phyloP scores from a whole-genome alignment of 2,329 filamentous ascomycete genomes.

The Stenocarpella maydis region DNA sequence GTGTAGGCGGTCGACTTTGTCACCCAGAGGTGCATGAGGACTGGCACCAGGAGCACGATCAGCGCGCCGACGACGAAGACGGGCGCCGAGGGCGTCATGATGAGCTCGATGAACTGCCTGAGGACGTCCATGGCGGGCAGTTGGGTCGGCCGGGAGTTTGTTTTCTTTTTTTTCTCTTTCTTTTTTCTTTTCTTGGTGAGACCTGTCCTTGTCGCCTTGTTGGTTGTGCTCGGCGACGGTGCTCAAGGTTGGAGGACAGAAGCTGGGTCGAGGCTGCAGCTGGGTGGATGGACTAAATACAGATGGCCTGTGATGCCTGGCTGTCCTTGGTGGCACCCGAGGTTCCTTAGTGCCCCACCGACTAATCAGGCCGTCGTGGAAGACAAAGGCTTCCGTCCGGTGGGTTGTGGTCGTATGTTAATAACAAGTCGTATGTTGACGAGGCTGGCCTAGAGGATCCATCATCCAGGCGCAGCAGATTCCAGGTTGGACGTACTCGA shows the following conservation, averaged over 20 bases:
- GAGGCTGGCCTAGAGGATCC: no score
- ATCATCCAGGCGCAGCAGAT: no score
- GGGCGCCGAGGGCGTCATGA: constrained; percentile 66
- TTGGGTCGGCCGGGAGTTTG: neutral
- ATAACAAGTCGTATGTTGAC: constrained; percentile 10
- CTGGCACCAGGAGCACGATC: constrained; percentile 75
- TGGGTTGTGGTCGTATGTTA: constrained; percentile 19
- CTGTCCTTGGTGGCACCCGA: neutral
- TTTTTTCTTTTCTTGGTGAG: no score
- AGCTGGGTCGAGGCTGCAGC: neutral
- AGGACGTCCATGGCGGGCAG: constrained; percentile 49
- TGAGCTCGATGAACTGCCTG: constrained; percentile 55
- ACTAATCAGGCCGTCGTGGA: constrained; percentile 27
- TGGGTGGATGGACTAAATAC: neutral
- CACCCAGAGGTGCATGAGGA: constrained; percentile 80
- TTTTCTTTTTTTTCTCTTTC: no score
- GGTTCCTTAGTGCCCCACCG: neutral
- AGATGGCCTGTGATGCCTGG: neutral
- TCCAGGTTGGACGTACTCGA: constrained; percentile 1
- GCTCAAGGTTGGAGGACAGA: neutral
- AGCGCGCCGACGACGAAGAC: constrained; percentile 74
- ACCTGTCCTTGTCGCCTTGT: constrained; percentile 14
- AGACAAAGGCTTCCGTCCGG: constrained; percentile 25
- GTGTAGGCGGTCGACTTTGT: constrained; percentile 72
- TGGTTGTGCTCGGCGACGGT: neutral